These are phyloP conservation scores for Barnettozyma populi DNA, from an alignment of 805 yeast genomes.

Conservation along the genomic window DNA sequence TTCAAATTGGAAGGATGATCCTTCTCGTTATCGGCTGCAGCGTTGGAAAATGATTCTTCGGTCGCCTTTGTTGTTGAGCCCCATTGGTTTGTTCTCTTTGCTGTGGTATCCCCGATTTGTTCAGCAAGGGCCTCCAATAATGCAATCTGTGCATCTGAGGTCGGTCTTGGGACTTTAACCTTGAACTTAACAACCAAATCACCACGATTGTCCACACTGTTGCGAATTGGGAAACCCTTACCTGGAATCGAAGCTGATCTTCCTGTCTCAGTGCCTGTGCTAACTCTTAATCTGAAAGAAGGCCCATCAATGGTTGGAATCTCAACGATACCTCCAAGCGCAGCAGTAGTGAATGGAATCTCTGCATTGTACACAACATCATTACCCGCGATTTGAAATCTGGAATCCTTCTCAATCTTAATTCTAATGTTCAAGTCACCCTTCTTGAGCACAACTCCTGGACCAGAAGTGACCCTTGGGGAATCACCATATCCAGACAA, in stretches of 20 bases:
- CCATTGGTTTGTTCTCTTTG: constrained; percentile 49
- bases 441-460: constrained; percentile 59
- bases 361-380: constrained; percentile 61
- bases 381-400: constrained; percentile 60
- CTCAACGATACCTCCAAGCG: constrained; percentile 85
- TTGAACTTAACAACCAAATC: constrained; percentile 70
- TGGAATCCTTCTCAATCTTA: constrained; percentile 67
- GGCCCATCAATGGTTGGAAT: constrained; percentile 90
- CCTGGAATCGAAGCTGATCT: constrained; percentile 70
- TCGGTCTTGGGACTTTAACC: constrained; percentile 68
- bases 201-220: constrained; percentile 58
- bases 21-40: not conserved
- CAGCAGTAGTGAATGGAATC: constrained; percentile 92
- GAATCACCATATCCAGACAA: constrained; percentile 88
- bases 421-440: constrained; percentile 89
- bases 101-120: constrained; percentile 72
- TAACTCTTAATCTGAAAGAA: constrained; percentile 68
- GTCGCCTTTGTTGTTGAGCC: constrained; percentile 1
- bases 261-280: constrained; percentile 80
- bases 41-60: not conserved
- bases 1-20: constrained; percentile 44
- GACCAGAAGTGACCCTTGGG: constrained; percentile 70
- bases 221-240: constrained; percentile 75
- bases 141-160: constrained; percentile 79
- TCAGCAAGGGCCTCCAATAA: constrained; percentile 93